Conservation (phyloP, 2,329 filamentous ascomycete species). For the Pezicula carpinea region DNA sequence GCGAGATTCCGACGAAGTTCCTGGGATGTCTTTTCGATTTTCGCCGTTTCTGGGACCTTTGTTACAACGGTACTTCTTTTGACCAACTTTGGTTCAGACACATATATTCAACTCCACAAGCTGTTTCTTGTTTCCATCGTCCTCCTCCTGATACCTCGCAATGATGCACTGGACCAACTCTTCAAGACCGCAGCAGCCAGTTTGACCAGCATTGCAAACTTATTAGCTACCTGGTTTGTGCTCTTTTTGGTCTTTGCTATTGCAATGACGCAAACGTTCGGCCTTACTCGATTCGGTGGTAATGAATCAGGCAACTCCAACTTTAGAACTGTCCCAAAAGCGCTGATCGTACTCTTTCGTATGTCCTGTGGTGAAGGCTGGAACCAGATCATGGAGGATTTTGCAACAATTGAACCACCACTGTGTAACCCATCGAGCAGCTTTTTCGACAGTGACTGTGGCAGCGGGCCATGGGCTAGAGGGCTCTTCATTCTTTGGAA, state of each 20-base stretch:
- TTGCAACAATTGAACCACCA: conserved; percentile 72
- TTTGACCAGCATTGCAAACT: conserved; percentile 82
- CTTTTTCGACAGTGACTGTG: conserved; percentile 90
- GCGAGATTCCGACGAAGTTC: conserved; percentile 85
- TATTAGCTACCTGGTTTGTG: conserved; percentile 95
- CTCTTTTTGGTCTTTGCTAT: conserved; percentile 96
- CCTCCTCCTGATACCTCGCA: conserved; percentile 86
- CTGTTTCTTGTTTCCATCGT: conserved; percentile 88
- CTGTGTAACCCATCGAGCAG: conserved; percentile 67
- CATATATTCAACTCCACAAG: conserved; percentile 82
- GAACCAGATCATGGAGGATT: conserved; percentile 97
- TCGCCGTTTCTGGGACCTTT: conserved; percentile 76
- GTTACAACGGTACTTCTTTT: conserved; percentile 76
- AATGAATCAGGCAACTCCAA: conserved; percentile 77
- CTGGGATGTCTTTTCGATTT: conserved; percentile 88
- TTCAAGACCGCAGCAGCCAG: conserved; percentile 98
- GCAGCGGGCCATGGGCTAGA: conserved; percentile 83
- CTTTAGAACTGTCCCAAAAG: conserved; percentile 89
- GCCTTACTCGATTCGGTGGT: conserved; percentile 79
- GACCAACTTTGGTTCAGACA: conserved; percentile 49
- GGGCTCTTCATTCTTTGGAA: conserved; percentile 95
- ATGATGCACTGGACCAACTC: conserved; percentile 93
- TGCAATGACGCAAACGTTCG: conserved; percentile 92
- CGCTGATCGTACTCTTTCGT: conserved; percentile 86
- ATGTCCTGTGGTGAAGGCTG: conserved; percentile 94